Evolutionary conservation across 179 eudicot genomes (phyloP), one percentile per base, ranked within the genome.

Genomic region (Beta corolliflora): DNA sequence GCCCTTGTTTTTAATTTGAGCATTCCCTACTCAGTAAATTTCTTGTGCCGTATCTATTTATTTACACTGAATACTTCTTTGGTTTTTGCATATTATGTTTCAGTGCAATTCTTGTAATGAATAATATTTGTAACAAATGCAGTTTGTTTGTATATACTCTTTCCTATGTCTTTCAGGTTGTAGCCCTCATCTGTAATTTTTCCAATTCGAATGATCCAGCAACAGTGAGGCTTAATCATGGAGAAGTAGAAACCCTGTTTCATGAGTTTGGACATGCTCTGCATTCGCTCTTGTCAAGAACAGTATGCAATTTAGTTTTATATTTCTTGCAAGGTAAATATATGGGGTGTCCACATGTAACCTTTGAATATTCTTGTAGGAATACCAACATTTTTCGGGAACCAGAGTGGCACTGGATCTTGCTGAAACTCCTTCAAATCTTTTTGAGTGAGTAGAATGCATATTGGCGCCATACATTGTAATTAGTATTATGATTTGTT

Each of bases 241-340:
- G 94, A 77, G 99, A 95, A 81, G 90, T 95, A 55, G 99, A 95
- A 88, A 95, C 99, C 45, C 92, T 95, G 77, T 91, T 95, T 76
- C 99, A 95, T 85, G 99, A 95, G 86, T 95, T 95, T 86, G 99
- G 99, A 56, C 99, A 95, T 89, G 99, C 99, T 77, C 97, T 95
- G 83, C 99, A 95, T 83, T 95, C 99, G 19, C 88, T 95, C 82
- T 92, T 95, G 81, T 95, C 99, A 74, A 91, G 95, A 86, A 95
- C 99, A 86, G 99, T 95, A 91, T 64, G 79, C 50, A 52, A 48
- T 66, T 61, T 63, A 61, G 81, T 71, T 52, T 56, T 66, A 46
- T 18, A n/a, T 67, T 45, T 70, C 70, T 76, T 58, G 29, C 25
- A 68, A 73, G 64, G 61, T 50, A 52, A 25, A 21, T 73, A n/a